Percentiles rank a stretch among this genome's conserved stretches.
Evolutionary conservation across 352 stramenopile species (phyloP).

Genomic region (Globisporangium nodosum): DNA sequence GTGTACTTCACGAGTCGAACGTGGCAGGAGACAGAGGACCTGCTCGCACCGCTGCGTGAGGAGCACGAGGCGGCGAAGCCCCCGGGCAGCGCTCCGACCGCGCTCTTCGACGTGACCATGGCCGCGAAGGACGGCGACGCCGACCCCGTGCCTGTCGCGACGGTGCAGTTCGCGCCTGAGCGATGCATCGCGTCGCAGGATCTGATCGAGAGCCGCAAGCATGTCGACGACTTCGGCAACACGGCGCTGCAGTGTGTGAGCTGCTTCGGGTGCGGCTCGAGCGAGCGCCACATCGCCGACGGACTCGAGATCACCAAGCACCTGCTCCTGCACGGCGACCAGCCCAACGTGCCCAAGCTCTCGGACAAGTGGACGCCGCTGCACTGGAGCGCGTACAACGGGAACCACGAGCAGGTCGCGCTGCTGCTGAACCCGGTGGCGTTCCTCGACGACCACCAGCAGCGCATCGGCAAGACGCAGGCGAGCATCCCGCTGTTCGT

Average conservation of each 20-base stretch:
- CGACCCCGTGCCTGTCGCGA: slow-evolving; percentile 38
- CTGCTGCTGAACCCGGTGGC: slow-evolving; percentile 45
- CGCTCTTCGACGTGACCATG: slow-evolving; percentile 42
- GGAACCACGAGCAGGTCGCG: slow-evolving; percentile 55
- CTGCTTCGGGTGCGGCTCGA: slow-evolving; percentile 72
- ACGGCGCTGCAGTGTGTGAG: slow-evolving; percentile 69
- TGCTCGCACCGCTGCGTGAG: slow-evolving; percentile 36
- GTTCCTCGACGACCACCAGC: neutral
- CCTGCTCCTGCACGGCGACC: slow-evolving; percentile 57
- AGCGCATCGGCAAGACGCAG: slow-evolving; percentile 31
- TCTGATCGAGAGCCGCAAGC: slow-evolving; percentile 34
- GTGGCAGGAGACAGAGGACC: slow-evolving; percentile 27
- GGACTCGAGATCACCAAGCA: slow-evolving; percentile 54
- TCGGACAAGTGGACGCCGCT: slow-evolving; percentile 69
- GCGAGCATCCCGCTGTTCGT: slow-evolving; percentile 49
- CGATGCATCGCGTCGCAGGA: slow-evolving; percentile 35
- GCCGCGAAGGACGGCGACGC: slow-evolving; percentile 29
- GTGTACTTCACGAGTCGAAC: slow-evolving; percentile 66
- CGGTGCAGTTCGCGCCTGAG: slow-evolving; percentile 36
- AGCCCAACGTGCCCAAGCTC: slow-evolving; percentile 62
- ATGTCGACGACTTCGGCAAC: slow-evolving; percentile 78
- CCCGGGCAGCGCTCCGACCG: neutral
- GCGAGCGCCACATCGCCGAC: slow-evolving; percentile 52
- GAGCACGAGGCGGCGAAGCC: slow-evolving; percentile 9
- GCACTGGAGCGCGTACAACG: slow-evolving; percentile 74